These are phyloP conservation scores for Phalaenopsis hybrid DNA, from an alignment of 116 monocot species.

Conservation along the genomic window DNA sequence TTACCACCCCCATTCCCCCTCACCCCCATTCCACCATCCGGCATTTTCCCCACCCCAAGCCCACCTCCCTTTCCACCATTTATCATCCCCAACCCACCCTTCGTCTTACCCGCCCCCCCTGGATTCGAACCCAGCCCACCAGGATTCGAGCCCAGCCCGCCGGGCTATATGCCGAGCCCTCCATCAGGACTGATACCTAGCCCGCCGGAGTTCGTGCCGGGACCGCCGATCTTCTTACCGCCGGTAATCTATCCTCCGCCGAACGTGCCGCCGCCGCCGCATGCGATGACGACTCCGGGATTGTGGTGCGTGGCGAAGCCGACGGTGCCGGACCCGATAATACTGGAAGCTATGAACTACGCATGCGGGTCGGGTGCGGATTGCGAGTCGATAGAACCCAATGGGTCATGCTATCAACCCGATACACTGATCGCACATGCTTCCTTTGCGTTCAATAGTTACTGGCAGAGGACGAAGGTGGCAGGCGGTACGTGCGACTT, in stretches of 20 bases:
- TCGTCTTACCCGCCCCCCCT: constrained; percentile 8
- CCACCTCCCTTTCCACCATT: constrained; percentile 9
- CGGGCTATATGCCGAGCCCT: constrained; percentile 8
- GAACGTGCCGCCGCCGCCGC: constrained; percentile 23
- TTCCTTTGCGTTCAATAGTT: constrained; percentile 89
- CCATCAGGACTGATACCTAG: constrained; percentile 4
- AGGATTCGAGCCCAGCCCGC: constrained; percentile 10
- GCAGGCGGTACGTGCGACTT: constrained; percentile 82
- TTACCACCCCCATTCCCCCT: constrained; percentile 37
- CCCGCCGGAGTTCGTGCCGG: constrained; percentile 30
- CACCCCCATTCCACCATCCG: constrained; percentile 24
- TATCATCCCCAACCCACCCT: neutral
- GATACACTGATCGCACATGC: constrained; percentile 70
- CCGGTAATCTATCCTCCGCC: constrained; percentile 36
- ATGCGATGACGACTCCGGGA: neutral
- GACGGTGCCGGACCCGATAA: constrained; percentile 77
- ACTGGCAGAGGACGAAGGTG: constrained; percentile 63
- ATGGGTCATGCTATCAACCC: constrained; percentile 62
- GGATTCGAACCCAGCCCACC: constrained; percentile 1
- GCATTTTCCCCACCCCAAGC: constrained; percentile 2
- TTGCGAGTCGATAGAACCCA: constrained; percentile 54
- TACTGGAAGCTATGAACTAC: constrained; percentile 86
- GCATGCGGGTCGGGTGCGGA: constrained; percentile 85
- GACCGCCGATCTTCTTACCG: constrained; percentile 32
- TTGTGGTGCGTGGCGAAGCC: constrained; percentile 92